Evolutionary conservation across 176 grass and related monocot species (phyloP).

Genomic region (Musa acuminata): DNA sequence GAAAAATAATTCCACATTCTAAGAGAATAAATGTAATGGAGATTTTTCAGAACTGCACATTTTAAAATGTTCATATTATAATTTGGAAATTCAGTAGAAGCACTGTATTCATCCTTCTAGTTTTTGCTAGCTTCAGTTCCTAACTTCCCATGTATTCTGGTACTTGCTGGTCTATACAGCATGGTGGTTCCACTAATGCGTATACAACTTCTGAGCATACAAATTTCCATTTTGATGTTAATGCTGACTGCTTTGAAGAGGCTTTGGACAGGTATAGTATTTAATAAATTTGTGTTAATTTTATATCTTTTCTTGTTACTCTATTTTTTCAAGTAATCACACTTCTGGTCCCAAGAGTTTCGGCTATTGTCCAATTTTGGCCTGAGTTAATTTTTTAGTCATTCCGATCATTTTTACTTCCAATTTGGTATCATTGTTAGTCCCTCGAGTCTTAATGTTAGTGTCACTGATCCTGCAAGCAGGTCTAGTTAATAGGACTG

Average conservation of each 20-base stretch:
- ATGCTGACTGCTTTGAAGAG: constrained; percentile 69
- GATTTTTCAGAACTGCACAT: no score
- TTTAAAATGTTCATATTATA: background rate
- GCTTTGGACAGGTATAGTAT: constrained; percentile 67
- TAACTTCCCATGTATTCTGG: constrained; percentile 5
- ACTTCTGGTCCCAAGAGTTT: background rate
- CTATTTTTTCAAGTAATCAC: background rate
- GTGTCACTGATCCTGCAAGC: no score
- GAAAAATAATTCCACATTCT: no score
- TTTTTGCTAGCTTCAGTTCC: background rate
- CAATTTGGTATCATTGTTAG: no score
- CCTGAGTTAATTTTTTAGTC: background rate
- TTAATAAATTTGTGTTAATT: no score
- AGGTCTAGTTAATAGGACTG: no score
- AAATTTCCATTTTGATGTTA: constrained; percentile 91
- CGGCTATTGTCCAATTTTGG: background rate
- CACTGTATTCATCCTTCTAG: background rate
- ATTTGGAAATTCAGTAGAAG: background rate
- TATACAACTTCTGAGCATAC: constrained; percentile 69
- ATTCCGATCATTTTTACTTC: background rate
- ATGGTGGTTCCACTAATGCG: constrained; percentile 88
- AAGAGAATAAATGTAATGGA: no score
- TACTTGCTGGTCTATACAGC: constrained; percentile 42
- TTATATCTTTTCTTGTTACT: no score
- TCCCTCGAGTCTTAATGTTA: no score